phyloP scores from a whole-genome alignment of 2,329 filamentous ascomycete genomes.

The Bimuria novae-zelandiae region DNA sequence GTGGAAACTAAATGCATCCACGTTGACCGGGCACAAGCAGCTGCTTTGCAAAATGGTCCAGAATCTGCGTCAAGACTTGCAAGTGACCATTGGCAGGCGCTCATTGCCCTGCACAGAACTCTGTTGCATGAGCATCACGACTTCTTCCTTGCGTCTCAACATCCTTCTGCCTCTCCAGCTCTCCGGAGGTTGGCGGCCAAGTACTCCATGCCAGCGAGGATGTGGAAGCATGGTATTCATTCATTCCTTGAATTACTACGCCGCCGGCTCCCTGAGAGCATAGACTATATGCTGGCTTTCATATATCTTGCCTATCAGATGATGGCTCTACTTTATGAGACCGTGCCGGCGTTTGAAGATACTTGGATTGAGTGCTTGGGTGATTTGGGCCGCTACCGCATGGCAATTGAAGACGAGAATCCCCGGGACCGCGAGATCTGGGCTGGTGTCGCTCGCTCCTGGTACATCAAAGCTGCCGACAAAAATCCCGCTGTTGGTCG shows the following conservation, averaged over 20 bases:
- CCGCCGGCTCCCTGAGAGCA: conserved; percentile 72
- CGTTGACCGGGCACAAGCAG: conserved; percentile 68
- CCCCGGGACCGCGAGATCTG: conserved; percentile 76
- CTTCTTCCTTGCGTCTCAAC: conserved; percentile 80
- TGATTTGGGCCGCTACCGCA: conserved; percentile 81
- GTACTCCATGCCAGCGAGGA: conserved; percentile 87
- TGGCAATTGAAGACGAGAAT: conserved; percentile 89
- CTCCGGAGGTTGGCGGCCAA: conserved; percentile 73
- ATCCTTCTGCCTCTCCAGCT: conserved; percentile 70
- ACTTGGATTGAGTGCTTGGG: conserved; percentile 95
- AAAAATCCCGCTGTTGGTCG: conserved; percentile 75
- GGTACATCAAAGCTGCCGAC: conserved; percentile 84
- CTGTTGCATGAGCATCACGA: conserved; percentile 71
- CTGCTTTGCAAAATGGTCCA: conserved; percentile 57
- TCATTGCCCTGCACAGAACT: conserved; percentile 81
- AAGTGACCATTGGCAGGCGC: conserved; percentile 79
- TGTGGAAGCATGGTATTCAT: conserved; percentile 95
- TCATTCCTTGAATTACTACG: conserved; percentile 72
- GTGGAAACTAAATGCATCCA: conserved; percentile 88
- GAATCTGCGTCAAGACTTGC: conserved; percentile 51
- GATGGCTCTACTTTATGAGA: conserved; percentile 86
- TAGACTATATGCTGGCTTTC: conserved; percentile 90
- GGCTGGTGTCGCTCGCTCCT: conserved; percentile 77
- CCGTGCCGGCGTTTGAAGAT: conserved; percentile 78
- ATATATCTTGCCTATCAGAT: conserved; percentile 89